Evolutionary conservation across 148 eudicot species (phyloP), one percentile per base, ranked within the genome.

Genomic region (Selenicereus undatus): DNA sequence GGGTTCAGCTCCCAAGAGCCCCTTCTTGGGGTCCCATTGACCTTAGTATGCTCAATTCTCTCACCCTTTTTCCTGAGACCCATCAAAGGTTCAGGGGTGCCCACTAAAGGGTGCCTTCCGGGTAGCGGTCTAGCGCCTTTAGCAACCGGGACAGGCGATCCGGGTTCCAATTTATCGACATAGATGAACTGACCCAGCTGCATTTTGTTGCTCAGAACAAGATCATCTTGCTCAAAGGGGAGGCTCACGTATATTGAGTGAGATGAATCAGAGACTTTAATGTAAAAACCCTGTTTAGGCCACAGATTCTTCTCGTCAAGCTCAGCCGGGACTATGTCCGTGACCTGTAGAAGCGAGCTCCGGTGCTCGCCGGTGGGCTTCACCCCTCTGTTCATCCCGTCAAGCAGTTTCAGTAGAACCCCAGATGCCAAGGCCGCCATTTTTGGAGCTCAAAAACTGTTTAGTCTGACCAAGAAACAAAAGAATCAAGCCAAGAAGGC

Each of bases 301-400:
- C 86, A 86, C 3, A 96, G 90, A 62, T 83, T 88, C 70, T 92
- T 92, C 86, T 92, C 99, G 43, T 93, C 97, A 12, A 95, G 92
- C 79, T 95, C 98, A 0, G 94, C 94, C 0, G 99, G 99, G 43
- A 95, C 97, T 4, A 95, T 95, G 73, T 93, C 97, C 11, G 94
- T 93, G 17, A 94, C 93, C 81, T 95, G 99, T 14, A 95, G 74
- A 3, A 95, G 86, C 2, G 97, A 88, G 79, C 91, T 91, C 27
- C 99, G 83, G 77, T 95, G 89, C 80, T 95, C 92, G 27, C 87
- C 83, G 0, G 94, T 92, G 17, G 97, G 97, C 71, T 95, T 93
- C 10, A 85, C 76, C 24, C 97, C 97, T 24, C 86, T 82, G 32
- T 87, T 91, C 93, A 95, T 91, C 26, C 89, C 94, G 36, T 92